These are phyloP conservation scores for Coemansia sp. DNA, from an alignment of 192 early-diverging fungal species.

Conservation along the genomic window DNA sequence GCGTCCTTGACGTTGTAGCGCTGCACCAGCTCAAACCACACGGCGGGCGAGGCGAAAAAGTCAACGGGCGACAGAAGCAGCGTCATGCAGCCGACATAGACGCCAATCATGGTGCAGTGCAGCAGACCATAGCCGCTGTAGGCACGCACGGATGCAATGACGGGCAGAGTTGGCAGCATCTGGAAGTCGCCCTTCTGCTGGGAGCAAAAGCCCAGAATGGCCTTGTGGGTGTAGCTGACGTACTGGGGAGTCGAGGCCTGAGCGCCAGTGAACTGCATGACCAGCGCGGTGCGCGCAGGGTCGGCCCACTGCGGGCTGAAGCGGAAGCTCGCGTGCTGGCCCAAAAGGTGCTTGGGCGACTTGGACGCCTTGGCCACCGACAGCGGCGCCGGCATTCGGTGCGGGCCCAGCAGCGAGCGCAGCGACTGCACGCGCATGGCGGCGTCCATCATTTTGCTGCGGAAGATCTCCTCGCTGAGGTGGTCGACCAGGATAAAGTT, in stretches of 20 bases:
- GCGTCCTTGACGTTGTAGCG: constrained; percentile 71
- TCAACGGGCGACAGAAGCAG: constrained; percentile 64
- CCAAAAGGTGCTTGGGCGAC: constrained; percentile 55
- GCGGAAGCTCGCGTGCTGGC: constrained; percentile 57
- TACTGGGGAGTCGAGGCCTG: constrained; percentile 52
- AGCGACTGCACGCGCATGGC: constrained; percentile 56
- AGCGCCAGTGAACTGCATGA: constrained; percentile 51
- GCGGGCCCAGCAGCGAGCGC: constrained; percentile 32
- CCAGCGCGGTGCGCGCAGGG: constrained; percentile 55
- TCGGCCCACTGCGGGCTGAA: constrained; percentile 58
- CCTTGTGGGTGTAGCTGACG: constrained; percentile 43
- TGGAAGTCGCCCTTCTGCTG: constrained; percentile 56
- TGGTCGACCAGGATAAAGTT: constrained; percentile 62
- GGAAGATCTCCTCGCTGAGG: constrained; percentile 65
- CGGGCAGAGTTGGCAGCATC: constrained; percentile 40
- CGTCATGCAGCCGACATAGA: constrained; percentile 61
- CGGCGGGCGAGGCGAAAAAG: constrained; percentile 56
- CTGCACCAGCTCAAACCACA: constrained; percentile 75
- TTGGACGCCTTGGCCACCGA: constrained; percentile 70
- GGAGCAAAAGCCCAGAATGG: constrained; percentile 36
- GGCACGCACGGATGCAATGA: constrained; percentile 50
- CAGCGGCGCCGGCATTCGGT: constrained; percentile 59
- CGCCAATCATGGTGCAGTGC: constrained; percentile 52
- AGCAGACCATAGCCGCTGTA: constrained; percentile 58
- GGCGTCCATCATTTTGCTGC: constrained; percentile 57